A percentile compares a stretch with the other conserved stretches of the same genome.
phyloP scores from a whole-genome alignment of 805 yeast genomes.

The Wickerhamomyces xylosicus region DNA sequence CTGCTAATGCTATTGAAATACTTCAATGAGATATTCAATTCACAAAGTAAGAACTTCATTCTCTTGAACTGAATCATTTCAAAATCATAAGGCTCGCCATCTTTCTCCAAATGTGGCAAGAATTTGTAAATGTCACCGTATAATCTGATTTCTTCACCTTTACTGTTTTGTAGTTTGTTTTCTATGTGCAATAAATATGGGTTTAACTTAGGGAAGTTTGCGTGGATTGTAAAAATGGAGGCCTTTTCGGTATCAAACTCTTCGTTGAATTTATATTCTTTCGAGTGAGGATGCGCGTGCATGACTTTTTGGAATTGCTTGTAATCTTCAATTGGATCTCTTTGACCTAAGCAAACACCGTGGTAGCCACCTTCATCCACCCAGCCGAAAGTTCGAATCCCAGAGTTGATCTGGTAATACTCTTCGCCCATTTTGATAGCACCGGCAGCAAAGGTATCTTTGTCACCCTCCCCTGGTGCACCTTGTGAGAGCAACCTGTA shows the following conservation, averaged over 20 bases:
- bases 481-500: conserved; percentile 66
- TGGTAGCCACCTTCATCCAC: conserved; percentile 28
- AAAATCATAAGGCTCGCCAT: conserved; percentile 29
- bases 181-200: conserved; percentile 21
- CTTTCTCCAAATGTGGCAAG: conserved; percentile 17
- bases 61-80: conserved; percentile 46
- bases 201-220: conserved; percentile 26
- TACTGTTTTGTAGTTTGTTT: conserved; percentile 8
- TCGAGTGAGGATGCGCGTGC: too few relatives aligned
- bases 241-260: conserved; percentile 7
- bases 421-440: conserved; percentile 25
- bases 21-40: conserved; percentile 33
- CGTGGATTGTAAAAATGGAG: conserved; percentile 26
- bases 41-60: conserved; percentile 45
- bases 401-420: conserved; percentile 38
- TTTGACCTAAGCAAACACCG: conserved; percentile 74
- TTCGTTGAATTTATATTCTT: conserved; percentile 2
- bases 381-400: conserved; percentile 19
- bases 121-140: conserved; percentile 15
- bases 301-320: conserved; percentile 6
- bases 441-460: conserved; percentile 66
- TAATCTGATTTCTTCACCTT: conserved; percentile 16
- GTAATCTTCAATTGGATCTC: conserved; percentile 56
- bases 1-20: conserved; percentile 32
- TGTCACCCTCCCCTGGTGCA: conserved; percentile 72